Evolutionary conservation across 2,329 filamentous ascomycete species (phyloP).

Genomic region (Trichocomaceae sp.): DNA sequence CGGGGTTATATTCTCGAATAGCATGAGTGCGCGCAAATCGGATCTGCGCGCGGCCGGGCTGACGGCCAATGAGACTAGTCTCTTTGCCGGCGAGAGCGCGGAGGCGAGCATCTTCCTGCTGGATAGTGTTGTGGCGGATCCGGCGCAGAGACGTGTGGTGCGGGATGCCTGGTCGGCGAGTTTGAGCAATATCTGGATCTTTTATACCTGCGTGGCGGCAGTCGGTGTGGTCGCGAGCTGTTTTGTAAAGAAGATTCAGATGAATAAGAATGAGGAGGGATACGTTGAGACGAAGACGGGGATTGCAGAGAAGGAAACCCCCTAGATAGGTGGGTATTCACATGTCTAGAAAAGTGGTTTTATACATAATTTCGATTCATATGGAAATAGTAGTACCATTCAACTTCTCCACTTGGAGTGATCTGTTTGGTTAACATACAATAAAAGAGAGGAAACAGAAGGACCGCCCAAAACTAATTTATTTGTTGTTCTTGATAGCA

Average conservation of each 20-base stretch:
- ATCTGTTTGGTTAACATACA: neutral
- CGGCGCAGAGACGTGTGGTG: slow-evolving; percentile 36
- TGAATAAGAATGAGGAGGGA: slow-evolving; percentile 39
- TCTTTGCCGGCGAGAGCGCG: slow-evolving; percentile 38
- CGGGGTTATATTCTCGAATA: slow-evolving; percentile 72
- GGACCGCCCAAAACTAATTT: neutral
- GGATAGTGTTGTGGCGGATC: slow-evolving; percentile 21
- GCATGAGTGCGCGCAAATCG: slow-evolving; percentile 45
- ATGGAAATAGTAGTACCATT: no score
- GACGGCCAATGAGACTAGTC: slow-evolving; percentile 18
- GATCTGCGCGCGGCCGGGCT: slow-evolving; percentile 51
- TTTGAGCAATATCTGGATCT: slow-evolving; percentile 44
- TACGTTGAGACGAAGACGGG: slow-evolving; percentile 50
- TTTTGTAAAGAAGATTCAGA: slow-evolving; percentile 39
- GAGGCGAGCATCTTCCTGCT: slow-evolving; percentile 40
- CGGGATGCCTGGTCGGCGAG: slow-evolving; percentile 45
- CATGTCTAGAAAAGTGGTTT: neutral
- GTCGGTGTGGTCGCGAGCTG: slow-evolving; percentile 37
- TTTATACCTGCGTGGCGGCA: slow-evolving; percentile 40
- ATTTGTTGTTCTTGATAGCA: slow-evolving; percentile 22
- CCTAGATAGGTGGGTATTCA: no score
- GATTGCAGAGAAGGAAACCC: slow-evolving; percentile 20
- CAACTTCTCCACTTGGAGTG: neutral
- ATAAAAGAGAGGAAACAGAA: neutral
- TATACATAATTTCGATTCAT: no score